Base-by-base conservation (phyloP, 257 asterid genomes). In the Forsythia suspensa region DNA sequence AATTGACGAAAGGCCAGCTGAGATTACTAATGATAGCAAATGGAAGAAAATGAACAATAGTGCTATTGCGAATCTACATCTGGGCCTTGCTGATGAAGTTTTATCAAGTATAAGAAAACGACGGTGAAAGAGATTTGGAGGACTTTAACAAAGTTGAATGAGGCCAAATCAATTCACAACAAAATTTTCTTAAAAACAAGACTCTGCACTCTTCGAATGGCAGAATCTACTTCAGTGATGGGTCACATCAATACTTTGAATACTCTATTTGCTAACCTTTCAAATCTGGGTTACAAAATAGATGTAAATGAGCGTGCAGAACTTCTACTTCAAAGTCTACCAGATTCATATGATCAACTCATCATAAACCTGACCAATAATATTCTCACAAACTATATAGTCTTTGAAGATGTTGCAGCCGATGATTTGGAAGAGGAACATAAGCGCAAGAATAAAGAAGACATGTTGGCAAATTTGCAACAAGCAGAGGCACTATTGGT, bases 181-280 rank as follows among this genome's bases (percentile, higher is more conserved):
- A 67, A 68, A 9, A 68, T 68, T 3, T 68, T 44, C 16, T 44
- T 44, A 8, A 55, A 76, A 61, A 76, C 5, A 34, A 76, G 59
- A 38, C 61, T 76, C 0, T 65, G 40, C 34, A 46, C 77, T 51
- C 77, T 74, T 76, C 40, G 73, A 9, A 76, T 76, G 73, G 3
- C 6, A 9, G 20, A 76, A 39, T 42, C 9, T 0, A 4, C 63
- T 2, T 76, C 63, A 8, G 34, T 39, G 72, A 76, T 8, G 5
- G 37, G 61, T 0, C 65, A 72, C 21, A 68, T 72, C 11, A 44
- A 21, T 0, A 44, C 39, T 8, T 16, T 12, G 12, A 72, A 44
- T 72, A 44, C 63, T 13, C 40, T 67, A 67, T 68, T 12, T 9
- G 8, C 72, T 24, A 13, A 68, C 29, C 40, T 68, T 1, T 9